Evolutionary conservation across 352 stramenopile species (phyloP).

Genomic region (Phytophthora rubi): DNA sequence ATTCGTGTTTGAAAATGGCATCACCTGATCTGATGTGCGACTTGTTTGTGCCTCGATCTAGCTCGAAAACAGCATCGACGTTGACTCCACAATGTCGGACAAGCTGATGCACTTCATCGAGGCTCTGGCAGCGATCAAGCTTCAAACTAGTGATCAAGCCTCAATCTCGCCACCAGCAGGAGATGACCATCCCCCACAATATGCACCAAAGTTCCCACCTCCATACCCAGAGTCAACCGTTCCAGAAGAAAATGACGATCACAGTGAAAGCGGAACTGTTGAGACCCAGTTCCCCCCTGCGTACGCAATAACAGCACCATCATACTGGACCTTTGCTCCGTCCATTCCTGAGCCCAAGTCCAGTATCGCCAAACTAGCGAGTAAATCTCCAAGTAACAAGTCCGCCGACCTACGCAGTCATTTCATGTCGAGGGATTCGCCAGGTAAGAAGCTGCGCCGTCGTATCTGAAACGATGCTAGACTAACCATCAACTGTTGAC

Average conservation of each 20-base stretch:
- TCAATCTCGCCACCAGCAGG: neutral
- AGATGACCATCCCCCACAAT: conserved; percentile 1
- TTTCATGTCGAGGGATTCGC: conserved; percentile 27
- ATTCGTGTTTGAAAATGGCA: neutral
- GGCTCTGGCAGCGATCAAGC: conserved; percentile 35
- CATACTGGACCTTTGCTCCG: conserved; percentile 39
- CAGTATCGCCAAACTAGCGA: conserved; percentile 31
- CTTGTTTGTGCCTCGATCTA: conserved; percentile 6
- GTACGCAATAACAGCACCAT: conserved; percentile 41
- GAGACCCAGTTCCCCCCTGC: conserved; percentile 39
- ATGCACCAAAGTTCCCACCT: conserved; percentile 37
- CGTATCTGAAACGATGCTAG: neutral
- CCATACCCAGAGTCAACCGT: conserved; percentile 46
- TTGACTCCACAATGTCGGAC: conserved; percentile 34
- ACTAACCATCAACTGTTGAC: neutral
- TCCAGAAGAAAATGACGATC: conserved; percentile 17
- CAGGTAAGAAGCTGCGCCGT: conserved; percentile 11
- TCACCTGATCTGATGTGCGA: neutral
- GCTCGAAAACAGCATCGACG: conserved; percentile 36
- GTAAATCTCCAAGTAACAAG: conserved; percentile 25
- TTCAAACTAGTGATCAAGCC: neutral
- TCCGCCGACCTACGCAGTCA: conserved; percentile 16
- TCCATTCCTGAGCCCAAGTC: conserved; percentile 32
- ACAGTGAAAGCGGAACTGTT: conserved; percentile 16
- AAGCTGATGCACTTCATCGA: conserved; percentile 48